phyloP scores from a whole-genome alignment of 176 grass and related monocot species.

The Eleusine indica region DNA sequence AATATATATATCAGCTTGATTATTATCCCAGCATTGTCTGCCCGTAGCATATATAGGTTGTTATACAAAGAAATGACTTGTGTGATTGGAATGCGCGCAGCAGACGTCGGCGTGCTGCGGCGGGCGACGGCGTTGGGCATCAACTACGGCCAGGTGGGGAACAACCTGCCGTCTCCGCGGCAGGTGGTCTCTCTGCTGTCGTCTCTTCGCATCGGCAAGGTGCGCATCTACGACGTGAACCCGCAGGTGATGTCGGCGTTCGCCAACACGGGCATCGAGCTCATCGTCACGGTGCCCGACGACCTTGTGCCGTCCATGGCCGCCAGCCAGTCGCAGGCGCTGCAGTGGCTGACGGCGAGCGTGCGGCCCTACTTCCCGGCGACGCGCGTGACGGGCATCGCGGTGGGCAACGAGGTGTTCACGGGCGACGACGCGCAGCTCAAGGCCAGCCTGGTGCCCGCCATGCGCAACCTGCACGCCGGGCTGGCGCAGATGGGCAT shows the following conservation, averaged over 20 bases:
- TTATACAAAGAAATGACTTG: too few species aligned
- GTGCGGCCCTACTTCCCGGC: slow-evolving; percentile 77
- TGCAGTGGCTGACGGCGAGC: slow-evolving; percentile 65
- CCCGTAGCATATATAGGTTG: neutral
- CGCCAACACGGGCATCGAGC: slow-evolving; percentile 69
- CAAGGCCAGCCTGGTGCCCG: slow-evolving; percentile 78
- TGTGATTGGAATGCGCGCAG: slow-evolving; percentile 39
- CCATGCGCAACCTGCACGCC: slow-evolving; percentile 77
- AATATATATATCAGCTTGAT: too few species aligned
- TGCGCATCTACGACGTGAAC: slow-evolving; percentile 86
- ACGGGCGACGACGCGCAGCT: slow-evolving; percentile 68
- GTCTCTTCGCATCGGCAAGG: slow-evolving; percentile 71
- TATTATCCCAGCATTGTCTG: neutral
- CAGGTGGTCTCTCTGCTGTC: slow-evolving; percentile 66
- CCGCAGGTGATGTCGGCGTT: slow-evolving; percentile 81
- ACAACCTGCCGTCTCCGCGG: slow-evolving; percentile 71
- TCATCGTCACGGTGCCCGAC: slow-evolving; percentile 86
- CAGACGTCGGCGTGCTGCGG: slow-evolving; percentile 53
- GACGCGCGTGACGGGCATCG: slow-evolving; percentile 78
- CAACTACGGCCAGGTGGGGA: slow-evolving; percentile 95
- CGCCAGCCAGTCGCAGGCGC: slow-evolving; percentile 44
- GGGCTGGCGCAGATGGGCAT: slow-evolving; percentile 74
- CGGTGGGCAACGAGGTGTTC: slow-evolving; percentile 89
- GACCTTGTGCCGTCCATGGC: slow-evolving; percentile 64
- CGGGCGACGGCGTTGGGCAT: slow-evolving; percentile 64